Percentiles rank a stretch among this genome's conserved stretches.
phyloP scores from a whole-genome alignment of 139 green algal genomes.

The Chlamydomonas sp. region DNA sequence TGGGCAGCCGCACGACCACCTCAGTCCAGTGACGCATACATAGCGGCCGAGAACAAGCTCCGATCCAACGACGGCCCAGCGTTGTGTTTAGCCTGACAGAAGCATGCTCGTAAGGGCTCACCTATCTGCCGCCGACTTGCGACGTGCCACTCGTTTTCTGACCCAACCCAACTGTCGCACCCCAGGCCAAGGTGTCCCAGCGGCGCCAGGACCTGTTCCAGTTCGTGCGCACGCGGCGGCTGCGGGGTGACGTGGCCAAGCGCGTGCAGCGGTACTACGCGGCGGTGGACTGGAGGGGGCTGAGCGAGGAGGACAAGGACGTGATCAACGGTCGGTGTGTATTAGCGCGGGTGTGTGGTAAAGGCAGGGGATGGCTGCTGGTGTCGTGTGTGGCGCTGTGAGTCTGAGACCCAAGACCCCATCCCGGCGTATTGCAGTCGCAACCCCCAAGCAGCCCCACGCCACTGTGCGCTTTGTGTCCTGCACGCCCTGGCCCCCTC shows the following conservation, averaged over 20 bases:
- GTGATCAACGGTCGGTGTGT: not conserved
- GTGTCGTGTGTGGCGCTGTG: not conserved
- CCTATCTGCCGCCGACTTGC: too few relatives aligned
- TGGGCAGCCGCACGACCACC: not conserved
- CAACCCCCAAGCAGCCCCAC: too few relatives aligned
- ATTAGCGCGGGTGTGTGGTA: not conserved
- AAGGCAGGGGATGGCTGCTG: not conserved
- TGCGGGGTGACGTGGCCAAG: not conserved
- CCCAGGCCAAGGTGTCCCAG: slow-evolving; percentile 10
- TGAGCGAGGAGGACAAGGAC: not conserved
- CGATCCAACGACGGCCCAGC: too few relatives aligned
- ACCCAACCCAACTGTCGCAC: not conserved
- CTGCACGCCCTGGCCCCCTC: not conserved
- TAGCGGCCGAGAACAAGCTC: too few relatives aligned
- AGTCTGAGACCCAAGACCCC: too few relatives aligned
- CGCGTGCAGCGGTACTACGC: not conserved
- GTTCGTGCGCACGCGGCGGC: slow-evolving; percentile 3
- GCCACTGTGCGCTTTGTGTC: too few relatives aligned
- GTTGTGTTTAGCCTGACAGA: too few relatives aligned
- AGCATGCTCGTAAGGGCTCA: too few relatives aligned
- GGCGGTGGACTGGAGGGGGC: not conserved
- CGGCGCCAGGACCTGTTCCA: slow-evolving; percentile 14
- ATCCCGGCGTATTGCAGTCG: too few relatives aligned
- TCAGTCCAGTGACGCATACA: too few relatives aligned
- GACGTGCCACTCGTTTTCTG: too few relatives aligned